These are phyloP conservation scores for Stylosanthes scabra DNA, from an alignment of 331 rosid genomes.

Conservation along the genomic window DNA sequence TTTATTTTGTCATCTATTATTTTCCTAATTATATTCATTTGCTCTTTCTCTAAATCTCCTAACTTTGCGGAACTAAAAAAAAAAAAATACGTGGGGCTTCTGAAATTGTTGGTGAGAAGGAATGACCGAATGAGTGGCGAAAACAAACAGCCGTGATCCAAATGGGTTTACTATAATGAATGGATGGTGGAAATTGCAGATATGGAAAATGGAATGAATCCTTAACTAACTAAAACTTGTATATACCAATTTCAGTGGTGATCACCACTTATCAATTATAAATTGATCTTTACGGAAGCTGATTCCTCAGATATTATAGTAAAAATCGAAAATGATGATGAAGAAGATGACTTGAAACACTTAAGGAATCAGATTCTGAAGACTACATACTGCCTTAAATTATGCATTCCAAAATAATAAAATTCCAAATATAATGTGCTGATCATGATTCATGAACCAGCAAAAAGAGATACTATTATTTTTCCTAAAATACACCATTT, in stretches of 20 bases:
- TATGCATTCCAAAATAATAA: too few species aligned
- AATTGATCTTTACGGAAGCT: conserved; percentile 34
- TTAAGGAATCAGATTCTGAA: conserved; percentile 62
- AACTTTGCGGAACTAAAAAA: too few species aligned
- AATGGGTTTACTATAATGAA: conserved; percentile 44
- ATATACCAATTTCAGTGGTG: conserved; percentile 28
- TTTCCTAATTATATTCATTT: too few species aligned
- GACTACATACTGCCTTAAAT: neutral
- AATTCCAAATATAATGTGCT: too few species aligned
- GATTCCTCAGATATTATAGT: conserved; percentile 34
- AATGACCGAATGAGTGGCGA: conserved; percentile 52
- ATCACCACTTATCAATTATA: conserved; percentile 30
- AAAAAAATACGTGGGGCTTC: too few species aligned
- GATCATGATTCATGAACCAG: too few species aligned
- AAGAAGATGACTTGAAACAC: neutral
- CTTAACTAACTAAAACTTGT: conserved; percentile 33
- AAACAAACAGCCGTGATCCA: conserved; percentile 49
- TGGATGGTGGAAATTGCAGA: conserved; percentile 46
- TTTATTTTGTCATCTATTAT: too few species aligned
- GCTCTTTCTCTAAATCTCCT: too few species aligned
- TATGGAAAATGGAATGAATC: conserved; percentile 15
- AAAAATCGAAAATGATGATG: conserved; percentile 37
- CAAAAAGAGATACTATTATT: too few species aligned
- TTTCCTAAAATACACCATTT: too few species aligned
- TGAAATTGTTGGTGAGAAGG: conserved; percentile 56